phyloP scores from a whole-genome alignment of 768 basidiomycete genomes.

The Rhizopogon sp. region DNA sequence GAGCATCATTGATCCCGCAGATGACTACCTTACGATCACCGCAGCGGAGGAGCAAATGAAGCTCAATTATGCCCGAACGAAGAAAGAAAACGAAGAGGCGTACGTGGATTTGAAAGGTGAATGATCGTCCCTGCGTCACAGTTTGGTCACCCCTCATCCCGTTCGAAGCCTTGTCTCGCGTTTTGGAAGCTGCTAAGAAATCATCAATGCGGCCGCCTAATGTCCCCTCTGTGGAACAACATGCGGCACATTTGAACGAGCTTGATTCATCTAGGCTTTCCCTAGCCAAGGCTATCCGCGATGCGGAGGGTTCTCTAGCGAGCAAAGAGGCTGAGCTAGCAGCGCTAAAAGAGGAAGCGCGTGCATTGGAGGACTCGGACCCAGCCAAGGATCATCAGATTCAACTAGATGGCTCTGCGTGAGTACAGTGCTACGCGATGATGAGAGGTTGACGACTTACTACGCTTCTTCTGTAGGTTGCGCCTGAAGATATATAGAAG shows the following conservation, averaged over 20 bases:
- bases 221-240: slow-evolving; percentile 63
- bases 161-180: slow-evolving; percentile 51
- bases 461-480: slow-evolving; percentile 36
- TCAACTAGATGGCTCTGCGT: slow-evolving; percentile 67
- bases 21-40: slow-evolving; percentile 73
- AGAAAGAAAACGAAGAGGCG: slow-evolving; percentile 65
- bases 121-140: neutral
- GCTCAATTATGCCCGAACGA: slow-evolving; percentile 48
- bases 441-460: neutral
- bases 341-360: slow-evolving; percentile 59
- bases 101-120: slow-evolving; percentile 61
- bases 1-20: slow-evolving; percentile 71
- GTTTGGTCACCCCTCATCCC: slow-evolving; percentile 1
- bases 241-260: slow-evolving; percentile 56
- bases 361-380: slow-evolving; percentile 60
- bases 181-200: slow-evolving; percentile 62
- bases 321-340: slow-evolving; percentile 70
- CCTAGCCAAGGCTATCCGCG: slow-evolving; percentile 70
- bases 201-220: slow-evolving; percentile 67
- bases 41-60: slow-evolving; percentile 69
- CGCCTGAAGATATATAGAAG: slow-evolving; percentile 66
- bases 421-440: slow-evolving; percentile 19
- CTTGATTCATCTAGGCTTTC: slow-evolving; percentile 60
- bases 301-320: slow-evolving; percentile 58
- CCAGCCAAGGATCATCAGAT: slow-evolving; percentile 67